Evolutionary conservation across 768 basidiomycete genomes (phyloP).

Genomic region (Boletus sp.): DNA sequence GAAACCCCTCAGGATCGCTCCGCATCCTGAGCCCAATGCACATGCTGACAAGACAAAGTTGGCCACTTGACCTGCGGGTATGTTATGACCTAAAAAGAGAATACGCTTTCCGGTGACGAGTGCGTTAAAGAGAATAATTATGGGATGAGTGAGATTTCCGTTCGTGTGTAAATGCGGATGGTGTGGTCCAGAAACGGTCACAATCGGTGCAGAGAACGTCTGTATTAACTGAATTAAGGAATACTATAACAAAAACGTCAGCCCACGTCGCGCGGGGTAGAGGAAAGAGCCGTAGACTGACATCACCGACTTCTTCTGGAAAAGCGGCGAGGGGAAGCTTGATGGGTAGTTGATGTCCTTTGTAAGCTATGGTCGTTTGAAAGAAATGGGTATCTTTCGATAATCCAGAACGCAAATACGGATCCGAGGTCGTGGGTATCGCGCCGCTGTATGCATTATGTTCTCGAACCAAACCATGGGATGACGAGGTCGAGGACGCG

Average conservation of each 20-base stretch:
- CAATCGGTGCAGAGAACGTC: conserved; percentile 64
- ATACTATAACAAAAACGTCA: conserved; percentile 53
- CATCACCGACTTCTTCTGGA: conserved; percentile 95
- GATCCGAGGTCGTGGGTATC: conserved; percentile 46
- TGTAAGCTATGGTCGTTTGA: conserved; percentile 82
- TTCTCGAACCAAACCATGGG: conserved; percentile 49
- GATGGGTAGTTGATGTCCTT: conserved; percentile 82
- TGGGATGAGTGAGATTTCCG: conserved; percentile 86
- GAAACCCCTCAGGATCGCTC: conserved; percentile 78
- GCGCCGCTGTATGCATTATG: conserved; percentile 35
- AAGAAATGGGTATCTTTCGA: conserved; percentile 94
- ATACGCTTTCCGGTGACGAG: conserved; percentile 95
- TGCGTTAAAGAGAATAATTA: conserved; percentile 95
- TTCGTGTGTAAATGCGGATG: conserved; percentile 95
- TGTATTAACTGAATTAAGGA: conserved; percentile 89
- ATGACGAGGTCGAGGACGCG: conserved; percentile 65
- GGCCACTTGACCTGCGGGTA: conserved; percentile 88
- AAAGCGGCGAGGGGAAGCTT: conserved; percentile 88
- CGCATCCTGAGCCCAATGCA: conserved; percentile 89
- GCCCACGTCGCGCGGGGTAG: neutral
- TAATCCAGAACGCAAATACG: conserved; percentile 45
- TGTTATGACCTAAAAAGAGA: conserved; percentile 88
- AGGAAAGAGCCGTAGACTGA: conserved; percentile 41
- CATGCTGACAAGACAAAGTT: conserved; percentile 92
- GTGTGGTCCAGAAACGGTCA: conserved; percentile 64